phyloP scores from a whole-genome alignment of 345 rosid genomes.

The Eucalyptus regnans region DNA sequence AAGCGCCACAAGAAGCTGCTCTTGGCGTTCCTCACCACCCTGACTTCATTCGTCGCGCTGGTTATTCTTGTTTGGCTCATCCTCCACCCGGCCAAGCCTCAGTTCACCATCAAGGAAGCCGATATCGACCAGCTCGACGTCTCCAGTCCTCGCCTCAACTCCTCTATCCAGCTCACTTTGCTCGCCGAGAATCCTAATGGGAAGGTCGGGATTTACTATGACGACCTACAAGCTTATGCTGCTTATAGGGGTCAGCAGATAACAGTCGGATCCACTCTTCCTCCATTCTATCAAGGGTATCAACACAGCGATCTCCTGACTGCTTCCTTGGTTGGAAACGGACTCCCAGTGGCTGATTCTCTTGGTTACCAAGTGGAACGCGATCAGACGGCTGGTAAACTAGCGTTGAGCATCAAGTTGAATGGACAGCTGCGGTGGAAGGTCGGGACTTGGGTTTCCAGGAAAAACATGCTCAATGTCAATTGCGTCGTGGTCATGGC shows the following conservation, averaged over 20 bases:
- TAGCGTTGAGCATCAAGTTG: conserved; percentile 39
- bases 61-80: conserved; percentile 55
- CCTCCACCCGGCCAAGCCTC: conserved; percentile 72
- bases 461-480: conserved; percentile 45
- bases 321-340: conserved; percentile 46
- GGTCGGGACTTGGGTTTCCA: conserved; percentile 84
- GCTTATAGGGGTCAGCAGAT: conserved; percentile 77
- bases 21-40: conserved; percentile 31
- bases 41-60: conserved; percentile 34
- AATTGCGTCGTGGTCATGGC: conserved; percentile 53
- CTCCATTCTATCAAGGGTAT: conserved; percentile 75
- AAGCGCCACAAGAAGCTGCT: conserved; percentile 48
- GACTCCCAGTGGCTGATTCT: conserved; percentile 53
- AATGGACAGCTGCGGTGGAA: conserved; percentile 75
- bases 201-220: conserved; percentile 78
- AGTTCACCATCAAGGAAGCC: conserved; percentile 51
- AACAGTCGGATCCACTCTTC: conserved; percentile 37
- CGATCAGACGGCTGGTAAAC: conserved; percentile 45
- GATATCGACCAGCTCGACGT: conserved; percentile 55
- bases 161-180: conserved; percentile 64
- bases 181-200: conserved; percentile 54
- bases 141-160: conserved; percentile 60
- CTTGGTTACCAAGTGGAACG: conserved; percentile 48
- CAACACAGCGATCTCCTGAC: conserved; percentile 53
- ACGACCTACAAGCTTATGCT: conserved; percentile 45